Evolutionary conservation across 495 filamentous ascomycete genomes (phyloP).

Genomic region (Astrothelium subdiscretum): DNA sequence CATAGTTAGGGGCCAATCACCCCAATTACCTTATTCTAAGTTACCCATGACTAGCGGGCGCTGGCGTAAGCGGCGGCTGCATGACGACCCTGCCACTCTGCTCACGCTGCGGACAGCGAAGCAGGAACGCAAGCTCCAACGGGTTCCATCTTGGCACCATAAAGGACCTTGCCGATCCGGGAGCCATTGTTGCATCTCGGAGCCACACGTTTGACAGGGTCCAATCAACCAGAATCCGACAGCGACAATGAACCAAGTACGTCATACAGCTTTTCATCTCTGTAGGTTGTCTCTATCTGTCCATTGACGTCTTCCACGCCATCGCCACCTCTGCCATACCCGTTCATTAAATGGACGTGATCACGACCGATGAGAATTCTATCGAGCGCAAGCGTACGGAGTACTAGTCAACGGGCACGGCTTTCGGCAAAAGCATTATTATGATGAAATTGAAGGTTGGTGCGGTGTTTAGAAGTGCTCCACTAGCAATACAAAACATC

Average conservation of each 20-base stretch:
- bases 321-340: no score
- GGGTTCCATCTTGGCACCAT: neutral
- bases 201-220: neutral
- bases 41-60: neutral
- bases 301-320: no score
- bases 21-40: no score
- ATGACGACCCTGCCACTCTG: neutral
- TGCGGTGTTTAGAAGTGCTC: no score
- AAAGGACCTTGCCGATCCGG: neutral
- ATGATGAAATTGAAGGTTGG: neutral
- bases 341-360: no score
- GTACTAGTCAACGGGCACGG: neutral
- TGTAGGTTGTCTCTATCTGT: neutral
- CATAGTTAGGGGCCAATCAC: no score
- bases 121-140: neutral
- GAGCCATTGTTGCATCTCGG: neutral
- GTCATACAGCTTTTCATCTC: neutral
- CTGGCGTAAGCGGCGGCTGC: constrained; percentile 2
- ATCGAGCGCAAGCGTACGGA: no score
- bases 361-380: no score
- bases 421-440: neutral
- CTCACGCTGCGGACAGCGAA: neutral
- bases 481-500: neutral
- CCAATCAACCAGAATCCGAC: neutral
- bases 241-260: neutral